phyloP scores from a whole-genome alignment of 2,329 filamentous ascomycete species.

The Rhytidhysteron rufulum region DNA sequence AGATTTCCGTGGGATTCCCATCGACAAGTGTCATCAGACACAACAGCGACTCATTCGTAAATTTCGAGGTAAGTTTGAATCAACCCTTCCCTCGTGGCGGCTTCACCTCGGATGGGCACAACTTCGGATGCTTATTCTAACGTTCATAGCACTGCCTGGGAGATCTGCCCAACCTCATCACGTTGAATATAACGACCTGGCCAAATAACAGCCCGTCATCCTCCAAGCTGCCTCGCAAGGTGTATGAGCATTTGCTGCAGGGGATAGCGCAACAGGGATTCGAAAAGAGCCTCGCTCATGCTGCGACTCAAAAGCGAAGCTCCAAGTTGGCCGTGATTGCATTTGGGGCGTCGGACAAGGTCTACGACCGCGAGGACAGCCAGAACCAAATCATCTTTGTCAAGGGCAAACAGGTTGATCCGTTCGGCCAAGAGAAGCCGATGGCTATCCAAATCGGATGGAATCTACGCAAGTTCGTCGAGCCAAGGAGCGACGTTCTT shows the following conservation, averaged over 20 bases:
- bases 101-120: constrained; percentile 4
- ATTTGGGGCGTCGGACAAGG: constrained; percentile 45
- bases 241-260: constrained; percentile 46
- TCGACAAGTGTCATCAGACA: constrained; percentile 40
- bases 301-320: constrained; percentile 20
- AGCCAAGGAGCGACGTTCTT: constrained; percentile 43
- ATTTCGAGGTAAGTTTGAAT: constrained; percentile 34
- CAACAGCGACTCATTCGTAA: constrained; percentile 40
- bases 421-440: constrained; percentile 37
- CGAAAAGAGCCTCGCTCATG: constrained; percentile 25
- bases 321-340: constrained; percentile 43
- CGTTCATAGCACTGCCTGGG: constrained; percentile 29
- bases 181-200: constrained; percentile 48
- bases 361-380: constrained; percentile 46
- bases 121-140: constrained; percentile 13
- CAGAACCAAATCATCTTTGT: constrained; percentile 46
- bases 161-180: constrained; percentile 39
- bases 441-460: constrained; percentile 44
- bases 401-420: constrained; percentile 40
- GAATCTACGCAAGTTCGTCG: constrained; percentile 44
- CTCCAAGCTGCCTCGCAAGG: constrained; percentile 37
- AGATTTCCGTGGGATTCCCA: constrained; percentile 47
- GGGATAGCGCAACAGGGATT: constrained; percentile 37
- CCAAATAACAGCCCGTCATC: constrained; percentile 42
- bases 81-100: not conserved